Evolutionary conservation across 73 alveolate genomes (phyloP).

Genomic region (Tetrahymena elliotti): DNA sequence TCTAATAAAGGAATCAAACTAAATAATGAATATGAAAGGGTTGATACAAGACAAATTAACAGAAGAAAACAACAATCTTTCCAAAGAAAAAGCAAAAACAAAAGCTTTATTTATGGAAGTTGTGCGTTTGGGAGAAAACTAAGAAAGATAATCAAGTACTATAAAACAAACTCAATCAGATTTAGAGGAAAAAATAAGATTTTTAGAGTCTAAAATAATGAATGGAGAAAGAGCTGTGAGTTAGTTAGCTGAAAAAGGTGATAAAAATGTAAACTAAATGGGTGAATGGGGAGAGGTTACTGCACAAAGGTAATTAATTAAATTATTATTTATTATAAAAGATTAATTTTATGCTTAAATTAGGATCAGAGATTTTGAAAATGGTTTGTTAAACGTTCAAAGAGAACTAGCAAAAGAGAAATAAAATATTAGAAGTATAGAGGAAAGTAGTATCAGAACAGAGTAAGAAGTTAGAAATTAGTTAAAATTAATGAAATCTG

Average conservation of each 20-base stretch:
- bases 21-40: constrained; percentile 19
- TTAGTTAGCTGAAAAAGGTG: constrained; percentile 24
- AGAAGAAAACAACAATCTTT: constrained; percentile 13
- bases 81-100: constrained; percentile 27
- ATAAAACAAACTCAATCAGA: neutral
- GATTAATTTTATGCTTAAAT: neutral
- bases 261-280: constrained; percentile 6
- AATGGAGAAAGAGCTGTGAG: constrained; percentile 21
- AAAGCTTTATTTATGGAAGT: constrained; percentile 38
- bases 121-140: constrained; percentile 25
- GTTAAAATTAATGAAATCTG: constrained; percentile 10
- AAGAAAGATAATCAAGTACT: neutral
- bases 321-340: neutral
- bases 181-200: neutral
- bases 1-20: neutral
- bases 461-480: constrained; percentile 9
- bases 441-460: neutral
- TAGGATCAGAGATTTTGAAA: constrained; percentile 4
- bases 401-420: constrained; percentile 27
- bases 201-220: constrained; percentile 13
- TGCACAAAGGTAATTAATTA: neutral
- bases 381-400: neutral
- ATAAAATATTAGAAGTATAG: neutral
- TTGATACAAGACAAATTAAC: constrained; percentile 23
- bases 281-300: constrained; percentile 13